Conservation (phyloP, 345 rosid genomes). For the Populus pruinosa region DNA sequence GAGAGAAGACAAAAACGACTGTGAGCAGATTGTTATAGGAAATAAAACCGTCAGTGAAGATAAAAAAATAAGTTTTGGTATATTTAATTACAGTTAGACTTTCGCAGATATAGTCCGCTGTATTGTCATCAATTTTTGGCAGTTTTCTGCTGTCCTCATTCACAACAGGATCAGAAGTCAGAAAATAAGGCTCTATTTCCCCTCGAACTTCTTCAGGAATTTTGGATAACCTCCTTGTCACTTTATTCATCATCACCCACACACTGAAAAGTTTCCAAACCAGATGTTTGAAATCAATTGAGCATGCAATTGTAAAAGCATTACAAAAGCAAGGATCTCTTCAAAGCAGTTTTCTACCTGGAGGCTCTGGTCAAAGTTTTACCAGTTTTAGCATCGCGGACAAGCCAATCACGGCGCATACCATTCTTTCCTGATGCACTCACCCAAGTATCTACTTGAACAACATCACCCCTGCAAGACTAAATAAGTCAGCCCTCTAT, state of each 20-base stretch:
- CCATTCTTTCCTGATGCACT: slow-evolving; percentile 89
- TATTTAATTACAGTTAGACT: slow-evolving; percentile 75
- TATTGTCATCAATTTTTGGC: slow-evolving; percentile 71
- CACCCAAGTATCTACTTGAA: slow-evolving; percentile 87
- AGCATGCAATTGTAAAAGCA: neutral
- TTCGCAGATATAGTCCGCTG: slow-evolving; percentile 65
- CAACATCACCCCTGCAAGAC: slow-evolving; percentile 82
- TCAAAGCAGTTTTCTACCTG: slow-evolving; percentile 41
- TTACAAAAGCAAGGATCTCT: neutral
- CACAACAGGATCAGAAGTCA: slow-evolving; percentile 65
- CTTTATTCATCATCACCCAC: slow-evolving; percentile 99
- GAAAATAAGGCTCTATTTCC: slow-evolving; percentile 76
- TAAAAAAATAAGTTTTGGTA: neutral
- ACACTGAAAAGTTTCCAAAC: slow-evolving; percentile 49
- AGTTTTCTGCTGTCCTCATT: slow-evolving; percentile 84
- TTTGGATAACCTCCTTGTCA: slow-evolving; percentile 87
- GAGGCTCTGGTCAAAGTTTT: slow-evolving; percentile 82
- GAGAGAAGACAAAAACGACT: neutral
- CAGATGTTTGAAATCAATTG: neutral
- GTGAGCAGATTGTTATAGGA: neutral
- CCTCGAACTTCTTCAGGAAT: slow-evolving; percentile 85
- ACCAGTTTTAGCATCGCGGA: slow-evolving; percentile 72
- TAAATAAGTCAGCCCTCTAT: neutral
- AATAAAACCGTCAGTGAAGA: neutral
- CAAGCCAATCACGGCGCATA: slow-evolving; percentile 94